Percentiles rank a stretch among this genome's conserved stretches.
Conservation (phyloP, 2,329 filamentous ascomycete genomes). For the Diaporthe longicolla region DNA sequence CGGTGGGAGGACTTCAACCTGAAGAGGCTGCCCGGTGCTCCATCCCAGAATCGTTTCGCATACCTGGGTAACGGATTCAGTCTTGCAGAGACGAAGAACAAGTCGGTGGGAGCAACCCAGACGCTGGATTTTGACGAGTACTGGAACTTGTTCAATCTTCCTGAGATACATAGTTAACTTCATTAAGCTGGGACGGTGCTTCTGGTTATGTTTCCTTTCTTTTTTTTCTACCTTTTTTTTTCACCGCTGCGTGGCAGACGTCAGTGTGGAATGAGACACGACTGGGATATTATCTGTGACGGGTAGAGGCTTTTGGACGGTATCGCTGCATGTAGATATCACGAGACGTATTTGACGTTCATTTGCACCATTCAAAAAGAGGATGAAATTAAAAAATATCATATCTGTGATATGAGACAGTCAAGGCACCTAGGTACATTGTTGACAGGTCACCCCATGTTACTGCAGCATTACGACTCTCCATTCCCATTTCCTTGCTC, state of each 20-base stretch:
- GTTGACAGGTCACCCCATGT: not conserved
- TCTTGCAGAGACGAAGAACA: not conserved
- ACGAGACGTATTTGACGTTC: not conserved
- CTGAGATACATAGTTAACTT: constrained; percentile 11
- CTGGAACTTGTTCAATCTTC: constrained; percentile 49
- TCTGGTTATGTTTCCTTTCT: no score
- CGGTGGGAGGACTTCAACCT: constrained; percentile 49
- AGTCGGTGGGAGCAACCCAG: constrained; percentile 1
- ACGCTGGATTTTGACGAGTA: constrained; percentile 38
- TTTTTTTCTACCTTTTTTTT: no score
- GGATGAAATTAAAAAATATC: no score
- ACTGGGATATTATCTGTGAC: not conserved
- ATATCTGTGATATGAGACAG: not conserved
- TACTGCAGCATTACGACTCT: not conserved
- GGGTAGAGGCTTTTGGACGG: not conserved
- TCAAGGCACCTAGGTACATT: not conserved
- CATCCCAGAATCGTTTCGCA: constrained; percentile 44
- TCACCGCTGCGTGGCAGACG: not conserved
- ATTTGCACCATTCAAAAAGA: not conserved
- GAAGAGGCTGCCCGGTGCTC: constrained; percentile 41
- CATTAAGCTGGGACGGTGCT: not conserved
- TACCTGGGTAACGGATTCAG: constrained; percentile 49
- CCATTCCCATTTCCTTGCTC: not conserved
- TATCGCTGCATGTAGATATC: not conserved
- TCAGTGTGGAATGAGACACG: not conserved